Evolutionary conservation across 2,329 filamentous ascomycete genomes (phyloP), one percentile per base, ranked within the genome.

Genomic region (Alternaria angustiovoidea): DNA sequence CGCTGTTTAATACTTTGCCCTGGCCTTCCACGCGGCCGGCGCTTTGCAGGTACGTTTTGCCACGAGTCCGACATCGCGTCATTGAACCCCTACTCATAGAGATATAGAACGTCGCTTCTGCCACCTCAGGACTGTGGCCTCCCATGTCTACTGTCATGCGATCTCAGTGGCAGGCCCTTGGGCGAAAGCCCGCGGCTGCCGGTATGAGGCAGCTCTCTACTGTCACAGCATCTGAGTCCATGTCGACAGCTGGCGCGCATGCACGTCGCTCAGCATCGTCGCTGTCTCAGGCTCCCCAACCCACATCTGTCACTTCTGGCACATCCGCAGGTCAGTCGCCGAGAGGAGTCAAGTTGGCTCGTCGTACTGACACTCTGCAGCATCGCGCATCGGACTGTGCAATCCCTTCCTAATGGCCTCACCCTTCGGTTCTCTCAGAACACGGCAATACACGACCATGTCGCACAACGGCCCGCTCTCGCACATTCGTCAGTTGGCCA

Each of bases 1-100:
- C 75, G 75, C 75, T 59, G 36, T 52, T 42, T 22, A 59, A 41
- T 51, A 54, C 30, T 38, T 62, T 68, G 80, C 61, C 71, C 86
- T 85, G 84, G 83, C 83, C 73, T 83, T 85, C 69, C 82, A 83
- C 74, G 77, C 80, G 68, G 79, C 83, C 65, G 74, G 82, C 67
- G 78, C 78, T 63, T 72, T 82, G 63, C 81, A 82, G 69, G 83
- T 85, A 74, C 69, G 82, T 72, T 63, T 69, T 65, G 74, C 74
- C 71, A 75, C 74, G 66, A 53, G 55, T 47, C 63, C 66, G 55
- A 66, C 55, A 62, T 59, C 62, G 62, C 66, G 62, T 67, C 58
- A 59, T 62, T 51, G 57, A 61, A 60, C 52, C 49, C 61, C 28
- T 66, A 52, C 67, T 73, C 41, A 74, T 61, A 36, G 30, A 51